Evolutionary conservation across 495 filamentous ascomycete genomes (phyloP).

Genomic region (Hapsidospora chrysogenum): DNA sequence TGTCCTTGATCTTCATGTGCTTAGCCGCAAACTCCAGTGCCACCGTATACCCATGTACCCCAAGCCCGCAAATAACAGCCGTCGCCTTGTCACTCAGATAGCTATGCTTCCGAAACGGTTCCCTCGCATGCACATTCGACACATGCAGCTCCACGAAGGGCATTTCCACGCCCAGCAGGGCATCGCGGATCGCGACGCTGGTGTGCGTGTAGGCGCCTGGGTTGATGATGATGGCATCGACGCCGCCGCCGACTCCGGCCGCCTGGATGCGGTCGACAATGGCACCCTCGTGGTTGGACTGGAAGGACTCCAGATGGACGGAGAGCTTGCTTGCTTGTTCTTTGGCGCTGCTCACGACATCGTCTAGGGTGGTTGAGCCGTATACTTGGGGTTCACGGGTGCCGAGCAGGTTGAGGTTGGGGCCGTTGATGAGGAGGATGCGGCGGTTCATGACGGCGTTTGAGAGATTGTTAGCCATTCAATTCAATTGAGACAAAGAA

Average conservation of each 20-base stretch:
- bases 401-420: constrained; percentile 67
- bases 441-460: constrained; percentile 26
- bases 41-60: constrained; percentile 50
- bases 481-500: too few relatives aligned
- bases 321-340: constrained; percentile 8
- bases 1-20: constrained; percentile 22
- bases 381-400: constrained; percentile 56
- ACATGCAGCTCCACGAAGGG: constrained; percentile 61
- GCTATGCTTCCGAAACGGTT: constrained; percentile 44
- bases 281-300: constrained; percentile 42
- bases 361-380: constrained; percentile 43
- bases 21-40: constrained; percentile 44
- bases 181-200: constrained; percentile 50
- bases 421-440: constrained; percentile 62
- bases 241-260: constrained; percentile 30
- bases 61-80: constrained; percentile 50
- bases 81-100: constrained; percentile 56
- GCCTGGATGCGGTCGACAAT: constrained; percentile 44
- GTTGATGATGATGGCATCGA: constrained; percentile 51
- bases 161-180: constrained; percentile 42
- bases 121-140: constrained; percentile 49
- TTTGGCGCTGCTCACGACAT: constrained; percentile 20
- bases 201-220: constrained; percentile 54
- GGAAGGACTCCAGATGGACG: neutral
- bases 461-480: too few relatives aligned